These are phyloP conservation scores for Tolypocladium cylindrosporum DNA, from an alignment of 2,329 filamentous ascomycete genomes.

Conservation along the genomic window DNA sequence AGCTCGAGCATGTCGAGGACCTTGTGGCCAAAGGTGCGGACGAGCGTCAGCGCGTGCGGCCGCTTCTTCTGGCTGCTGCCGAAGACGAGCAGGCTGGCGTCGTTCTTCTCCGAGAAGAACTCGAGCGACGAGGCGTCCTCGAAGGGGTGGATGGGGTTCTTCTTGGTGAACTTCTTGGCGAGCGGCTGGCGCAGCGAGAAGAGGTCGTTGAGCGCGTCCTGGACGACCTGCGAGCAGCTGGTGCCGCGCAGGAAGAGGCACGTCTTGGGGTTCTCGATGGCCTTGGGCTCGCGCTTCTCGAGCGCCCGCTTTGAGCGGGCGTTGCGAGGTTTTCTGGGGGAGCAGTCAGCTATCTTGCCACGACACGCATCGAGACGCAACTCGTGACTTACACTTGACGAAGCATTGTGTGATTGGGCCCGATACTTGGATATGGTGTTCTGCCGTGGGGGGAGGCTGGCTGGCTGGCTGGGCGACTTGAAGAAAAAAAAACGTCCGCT, in stretches of 20 bases:
- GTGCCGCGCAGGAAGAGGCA: constrained; percentile 85
- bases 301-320: constrained; percentile 91
- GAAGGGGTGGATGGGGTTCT: constrained; percentile 92
- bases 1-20: constrained; percentile 93
- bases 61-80: constrained; percentile 86
- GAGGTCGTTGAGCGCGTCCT: constrained; percentile 78
- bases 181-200: constrained; percentile 76
- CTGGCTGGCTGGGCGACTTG: neutral
- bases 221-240: constrained; percentile 70
- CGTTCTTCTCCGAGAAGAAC: constrained; percentile 96
- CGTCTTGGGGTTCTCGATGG: constrained; percentile 80
- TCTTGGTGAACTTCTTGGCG: constrained; percentile 89
- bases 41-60: constrained; percentile 78
- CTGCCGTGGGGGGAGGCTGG: neutral
- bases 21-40: constrained; percentile 76
- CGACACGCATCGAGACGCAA: neutral
- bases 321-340: constrained; percentile 47
- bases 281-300: constrained; percentile 85
- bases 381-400: constrained; percentile 33
- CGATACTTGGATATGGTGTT: neutral
- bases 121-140: constrained; percentile 80
- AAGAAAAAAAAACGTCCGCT: constrained; percentile 14
- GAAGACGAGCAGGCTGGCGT: constrained; percentile 76
- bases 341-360: neutral
- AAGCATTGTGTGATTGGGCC: constrained; percentile 27